Base-by-base conservation (phyloP, 257 asterid species). In the Fraxinus pennsylvanica region DNA sequence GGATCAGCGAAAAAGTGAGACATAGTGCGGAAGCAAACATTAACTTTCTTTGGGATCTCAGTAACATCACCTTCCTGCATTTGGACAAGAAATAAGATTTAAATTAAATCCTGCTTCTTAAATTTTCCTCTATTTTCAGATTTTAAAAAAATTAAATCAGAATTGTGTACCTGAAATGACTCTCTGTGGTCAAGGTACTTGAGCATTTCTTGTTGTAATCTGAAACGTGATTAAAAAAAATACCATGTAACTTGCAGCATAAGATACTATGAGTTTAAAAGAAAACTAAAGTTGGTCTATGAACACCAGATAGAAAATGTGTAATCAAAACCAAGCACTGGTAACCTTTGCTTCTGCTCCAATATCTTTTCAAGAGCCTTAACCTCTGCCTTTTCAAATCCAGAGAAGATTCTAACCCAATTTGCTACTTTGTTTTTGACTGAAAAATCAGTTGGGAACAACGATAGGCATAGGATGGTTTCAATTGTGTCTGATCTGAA, bases 291-390 rank as follows among this genome's bases (percentile, higher is more conserved):
- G 47, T 9, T 73, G 35, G 69, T 39, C 73, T 15, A 63, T 35
- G 63, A 72, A 81, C 82, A 69, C 65, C 61, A 50, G 8, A 59
- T 32, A 67, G 74, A 54, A 77, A 45, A 25, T 39, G 38, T 36
- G 77, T 54, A 14, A 35, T 45, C 21, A 79, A 83, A 41, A n/a
- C 4, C 52, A 74, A 78, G 63, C 79, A 82, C 59, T 69, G 66
- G 14, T 71, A 81, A 96, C 99, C 99, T 93, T 83, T 91, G 96
- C 82, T 96, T 93, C 88, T 92, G 99, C 89, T 93, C 97, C 72
- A 96, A 78, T 79, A 96, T 92, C 90, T 91, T 93, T 88, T 96
- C 99, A 73, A 96, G 92, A 74, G 98, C 97, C 91, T 91, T 92
- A 69, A 90, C 88, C 86, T 96, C 99, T 59, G 92, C 87, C 81